Base-by-base conservation (phyloP, 176 grass and related monocot species). In the Oryza meyeriana region DNA sequence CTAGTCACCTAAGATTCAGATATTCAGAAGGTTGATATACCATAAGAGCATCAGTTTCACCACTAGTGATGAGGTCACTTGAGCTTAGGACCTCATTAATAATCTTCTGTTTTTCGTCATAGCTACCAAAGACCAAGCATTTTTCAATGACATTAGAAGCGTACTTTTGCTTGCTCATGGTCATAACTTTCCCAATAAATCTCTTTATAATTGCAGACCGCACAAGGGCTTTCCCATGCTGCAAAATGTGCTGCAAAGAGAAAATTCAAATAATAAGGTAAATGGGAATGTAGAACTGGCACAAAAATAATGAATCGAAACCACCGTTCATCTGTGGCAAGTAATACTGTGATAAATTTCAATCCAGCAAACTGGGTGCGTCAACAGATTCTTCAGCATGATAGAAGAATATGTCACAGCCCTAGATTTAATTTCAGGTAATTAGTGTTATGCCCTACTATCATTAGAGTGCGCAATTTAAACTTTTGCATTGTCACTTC, bases 121-220 rank as follows among this genome's bases (percentile, higher is more conserved):
- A 29, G 59, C 38, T 44, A 10, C 59, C 38, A 29, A 44, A 31
- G 3, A 41, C 26, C 28, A 78, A 20, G 36, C 75, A 45, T 26
- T 78, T 78, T 34, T 78, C 75, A 1, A 64, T 64, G 61, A 78
- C 59, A 64, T 65, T 78, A 30, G 75, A 65, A 44, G 59, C 9
- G 17, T 41, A 41, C 6, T 77, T 77, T 42, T 62, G 30, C 36
- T 29, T 58, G 75, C 58, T 64, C 59, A 78, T 78, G 25, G 14
- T 24, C 9, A 78, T 7, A 22, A 64, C 8, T 16, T 36, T 78
- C 59, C 59, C 16, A 28, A 8, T 3, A 44, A 78, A 78, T 41
- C 0, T 44, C 10, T 5, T 30, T 64, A 78, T 44, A 44, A 78
- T 11, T 7, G 16, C 16, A 12, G 58, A 64, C 22, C 59, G 25